Conservation (phyloP, 208 protist species). For the Acanthamoeba culbertsoni region DNA sequence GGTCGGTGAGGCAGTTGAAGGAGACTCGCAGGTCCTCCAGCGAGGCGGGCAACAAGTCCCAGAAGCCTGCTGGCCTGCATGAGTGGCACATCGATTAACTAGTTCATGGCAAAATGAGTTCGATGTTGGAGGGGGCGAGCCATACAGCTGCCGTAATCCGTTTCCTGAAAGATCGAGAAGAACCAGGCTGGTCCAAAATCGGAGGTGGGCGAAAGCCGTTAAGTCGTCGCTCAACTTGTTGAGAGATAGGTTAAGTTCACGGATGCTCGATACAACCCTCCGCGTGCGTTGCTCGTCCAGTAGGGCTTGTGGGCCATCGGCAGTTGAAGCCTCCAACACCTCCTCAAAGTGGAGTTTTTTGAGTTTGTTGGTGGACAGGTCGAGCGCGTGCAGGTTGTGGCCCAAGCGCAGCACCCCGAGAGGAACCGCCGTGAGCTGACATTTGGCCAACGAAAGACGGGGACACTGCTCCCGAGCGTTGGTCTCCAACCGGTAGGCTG, state of each 20-base stretch:
- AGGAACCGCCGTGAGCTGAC: background rate
- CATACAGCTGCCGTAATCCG: background rate
- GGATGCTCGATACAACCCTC: background rate
- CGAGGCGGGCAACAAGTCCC: background rate
- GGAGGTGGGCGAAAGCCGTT: background rate
- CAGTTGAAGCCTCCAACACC: background rate
- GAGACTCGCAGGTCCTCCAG: background rate
- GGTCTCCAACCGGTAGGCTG: background rate
- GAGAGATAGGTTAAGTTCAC: background rate
- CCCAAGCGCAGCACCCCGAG: background rate
- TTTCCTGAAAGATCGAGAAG: background rate
- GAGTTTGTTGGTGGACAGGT: constrained; percentile 25
- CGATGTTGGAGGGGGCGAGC: background rate
- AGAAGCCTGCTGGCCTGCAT: background rate
- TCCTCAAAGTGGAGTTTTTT: background rate
- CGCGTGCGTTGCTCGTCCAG: background rate
- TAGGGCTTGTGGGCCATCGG: background rate
- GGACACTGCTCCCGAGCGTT: background rate
- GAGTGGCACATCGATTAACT: background rate
- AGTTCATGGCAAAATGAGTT: background rate
- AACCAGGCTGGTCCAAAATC: background rate
- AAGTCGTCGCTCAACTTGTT: background rate
- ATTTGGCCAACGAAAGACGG: background rate
- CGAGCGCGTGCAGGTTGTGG: background rate
- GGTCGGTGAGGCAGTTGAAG: background rate